These are phyloP conservation scores for Candida coleopterorum DNA, from an alignment of 805 yeast species.

Conservation along the genomic window DNA sequence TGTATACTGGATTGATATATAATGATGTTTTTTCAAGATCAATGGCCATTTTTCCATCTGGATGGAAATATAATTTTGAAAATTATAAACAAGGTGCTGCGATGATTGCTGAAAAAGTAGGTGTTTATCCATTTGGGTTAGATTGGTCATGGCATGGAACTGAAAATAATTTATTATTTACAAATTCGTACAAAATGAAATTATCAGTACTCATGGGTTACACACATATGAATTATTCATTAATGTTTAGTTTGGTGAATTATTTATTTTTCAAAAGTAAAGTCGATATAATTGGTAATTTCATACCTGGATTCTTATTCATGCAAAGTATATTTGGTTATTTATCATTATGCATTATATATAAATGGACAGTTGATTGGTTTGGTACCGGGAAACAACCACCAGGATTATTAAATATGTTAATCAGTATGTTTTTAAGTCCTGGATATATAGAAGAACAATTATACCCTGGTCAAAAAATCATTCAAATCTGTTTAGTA, in stretches of 20 bases:
- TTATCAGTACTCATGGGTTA: constrained; percentile 72
- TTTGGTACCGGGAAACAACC: constrained; percentile 55
- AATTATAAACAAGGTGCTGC: constrained; percentile 48
- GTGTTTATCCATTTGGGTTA: constrained; percentile 58
- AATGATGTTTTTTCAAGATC: constrained; percentile 70
- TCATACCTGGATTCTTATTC: constrained; percentile 67
- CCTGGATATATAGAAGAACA: constrained; percentile 68
- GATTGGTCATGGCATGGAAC: constrained; percentile 82
- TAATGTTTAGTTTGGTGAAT: constrained; percentile 62
- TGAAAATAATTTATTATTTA: constrained; percentile 62
- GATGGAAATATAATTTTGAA: constrained; percentile 72
- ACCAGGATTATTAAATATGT: constrained; percentile 70
- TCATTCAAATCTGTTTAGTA: constrained; percentile 54
- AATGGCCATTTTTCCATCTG: constrained; percentile 61
- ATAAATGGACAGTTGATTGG: constrained; percentile 77
- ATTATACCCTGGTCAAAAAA: constrained; percentile 60
- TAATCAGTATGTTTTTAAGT: constrained; percentile 69
- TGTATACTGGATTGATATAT: constrained; percentile 70
- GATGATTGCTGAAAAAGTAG: constrained; percentile 44
- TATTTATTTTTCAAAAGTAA: constrained; percentile 51
- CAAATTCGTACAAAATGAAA: constrained; percentile 76
- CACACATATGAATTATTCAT: constrained; percentile 69
- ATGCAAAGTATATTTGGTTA: constrained; percentile 78
- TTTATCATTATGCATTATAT: constrained; percentile 58
- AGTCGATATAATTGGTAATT: constrained; percentile 68